phyloP scores from a whole-genome alignment of 2,329 filamentous ascomycete species.

The Nemania serpens region DNA sequence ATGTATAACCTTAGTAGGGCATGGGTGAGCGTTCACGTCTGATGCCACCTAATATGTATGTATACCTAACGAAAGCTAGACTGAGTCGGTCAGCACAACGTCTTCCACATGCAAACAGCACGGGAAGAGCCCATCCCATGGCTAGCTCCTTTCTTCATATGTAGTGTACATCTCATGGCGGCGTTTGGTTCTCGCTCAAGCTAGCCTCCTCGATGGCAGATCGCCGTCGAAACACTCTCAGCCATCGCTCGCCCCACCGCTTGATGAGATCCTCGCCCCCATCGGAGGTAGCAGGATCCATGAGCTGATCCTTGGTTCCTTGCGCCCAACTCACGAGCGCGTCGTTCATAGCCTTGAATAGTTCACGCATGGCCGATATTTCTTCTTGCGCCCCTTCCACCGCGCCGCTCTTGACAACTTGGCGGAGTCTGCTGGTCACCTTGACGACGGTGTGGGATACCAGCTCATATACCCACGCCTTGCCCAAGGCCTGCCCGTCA shows the following conservation, averaged over 20 bases:
- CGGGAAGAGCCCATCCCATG: slow-evolving; percentile 42
- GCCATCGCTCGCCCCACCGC: slow-evolving; percentile 85
- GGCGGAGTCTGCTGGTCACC: slow-evolving; percentile 82
- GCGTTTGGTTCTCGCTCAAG: slow-evolving; percentile 33
- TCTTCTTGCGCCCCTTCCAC: slow-evolving; percentile 63
- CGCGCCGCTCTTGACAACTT: slow-evolving; percentile 70
- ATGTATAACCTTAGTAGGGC: slow-evolving; percentile 11
- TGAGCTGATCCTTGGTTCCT: slow-evolving; percentile 74
- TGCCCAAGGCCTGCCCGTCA: slow-evolving; percentile 70
- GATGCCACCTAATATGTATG: neutral
- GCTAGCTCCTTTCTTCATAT: slow-evolving; percentile 33
- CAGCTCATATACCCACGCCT: slow-evolving; percentile 85
- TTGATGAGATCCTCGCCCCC: slow-evolving; percentile 70
- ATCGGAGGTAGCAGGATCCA: slow-evolving; percentile 60
- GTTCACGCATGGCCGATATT: slow-evolving; percentile 72
- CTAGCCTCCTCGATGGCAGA: slow-evolving; percentile 80
- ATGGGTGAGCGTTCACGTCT: neutral
- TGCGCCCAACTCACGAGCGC: slow-evolving; percentile 72
- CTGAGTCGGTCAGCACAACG: neutral
- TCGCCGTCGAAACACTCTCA: slow-evolving; percentile 81
- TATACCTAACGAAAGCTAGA: neutral
- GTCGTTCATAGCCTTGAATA: slow-evolving; percentile 83
- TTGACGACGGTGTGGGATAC: slow-evolving; percentile 87
- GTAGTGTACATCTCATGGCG: slow-evolving; percentile 13
- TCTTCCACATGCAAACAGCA: neutral